Base-by-base conservation (phyloP, 345 rosid genomes). In the Dovyalis caffra region DNA sequence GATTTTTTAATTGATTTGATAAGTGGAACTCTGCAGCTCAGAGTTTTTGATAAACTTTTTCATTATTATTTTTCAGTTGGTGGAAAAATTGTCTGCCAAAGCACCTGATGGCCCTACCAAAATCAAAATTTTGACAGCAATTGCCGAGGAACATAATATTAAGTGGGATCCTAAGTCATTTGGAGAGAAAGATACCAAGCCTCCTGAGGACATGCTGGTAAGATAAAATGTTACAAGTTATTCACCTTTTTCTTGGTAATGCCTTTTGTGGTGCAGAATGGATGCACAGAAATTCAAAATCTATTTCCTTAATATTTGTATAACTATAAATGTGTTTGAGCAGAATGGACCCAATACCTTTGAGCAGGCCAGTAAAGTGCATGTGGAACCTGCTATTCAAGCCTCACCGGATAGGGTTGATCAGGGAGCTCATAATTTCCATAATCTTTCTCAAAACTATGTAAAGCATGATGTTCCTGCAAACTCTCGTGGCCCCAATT, bases 91-190 rank as follows among this genome's bases (percentile, higher is more conserved):
- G 66, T 90, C 98, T 79, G 88, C 83, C 69, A 87, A 83, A 74
- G 87, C 98, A 76, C 99, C 97, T 71, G 96, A 91, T 87, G 92
- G 88, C 78, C 91, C 87, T 33, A 86, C 90, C 4, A 95, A 91
- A 84, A 37, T 89, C 28, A 91, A 91, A 84, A 71, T 93, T 77
- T 79, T 95, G 79, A 87, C 76, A 61, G 86, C 87, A 77, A 95
- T 93, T 77, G 98, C 97, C 29, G 83, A 81, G 77, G 95, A 95
- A 71, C 91, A 93, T 75, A 86, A 93, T 67, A 70, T 95, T 71
- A 84, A 83, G 35, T 95, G 99, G 98, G 90, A 93, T 66, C 80
- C 93, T 28, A 81, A 75, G 51, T 84, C 90, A 70, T 83, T 89
- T 75, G 94, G 76, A 72, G 90, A 86, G 76, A 76, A 85, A 33